Conservation (phyloP, 371 early-diverging fungal species). For the Zancudomyces culisetae region DNA sequence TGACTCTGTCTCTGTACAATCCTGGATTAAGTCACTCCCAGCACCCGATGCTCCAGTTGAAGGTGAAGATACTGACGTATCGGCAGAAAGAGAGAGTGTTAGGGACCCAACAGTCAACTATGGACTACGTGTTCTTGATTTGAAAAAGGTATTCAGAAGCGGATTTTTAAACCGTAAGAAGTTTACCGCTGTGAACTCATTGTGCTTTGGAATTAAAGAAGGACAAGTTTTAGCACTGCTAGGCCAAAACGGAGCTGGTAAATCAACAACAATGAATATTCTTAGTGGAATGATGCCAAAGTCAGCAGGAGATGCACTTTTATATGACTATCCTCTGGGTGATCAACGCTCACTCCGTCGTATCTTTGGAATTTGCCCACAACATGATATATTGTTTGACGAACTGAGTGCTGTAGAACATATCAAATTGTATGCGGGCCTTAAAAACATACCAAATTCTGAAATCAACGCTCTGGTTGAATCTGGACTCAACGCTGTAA, state of each 20-base stretch:
- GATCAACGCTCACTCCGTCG: conserved; percentile 35
- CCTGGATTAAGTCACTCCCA: not conserved
- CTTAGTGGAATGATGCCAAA: conserved; percentile 46
- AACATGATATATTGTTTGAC: conserved; percentile 57
- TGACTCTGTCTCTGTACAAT: not conserved
- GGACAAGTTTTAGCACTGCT: conserved; percentile 39
- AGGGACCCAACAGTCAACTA: conserved; percentile 13
- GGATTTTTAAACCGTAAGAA: conserved; percentile 41
- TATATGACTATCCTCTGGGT: conserved; percentile 37
- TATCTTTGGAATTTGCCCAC: conserved; percentile 55
- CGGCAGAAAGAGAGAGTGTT: conserved; percentile 31
- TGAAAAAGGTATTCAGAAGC: conserved; percentile 36
- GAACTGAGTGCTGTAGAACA: conserved; percentile 55
- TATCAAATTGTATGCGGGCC: conserved; percentile 44
- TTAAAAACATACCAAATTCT: conserved; percentile 33
- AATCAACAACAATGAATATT: conserved; percentile 39
- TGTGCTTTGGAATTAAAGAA: conserved; percentile 33
- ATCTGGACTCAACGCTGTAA: conserved; percentile 28
- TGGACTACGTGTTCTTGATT: conserved; percentile 32
- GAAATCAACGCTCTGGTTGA: conserved; percentile 28
- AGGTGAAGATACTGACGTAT: conserved; percentile 40
- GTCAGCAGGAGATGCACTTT: conserved; percentile 32
- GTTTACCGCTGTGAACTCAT: conserved; percentile 21
- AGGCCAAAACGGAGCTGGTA: conserved; percentile 36
- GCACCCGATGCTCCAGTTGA: conserved; percentile 9